These are phyloP conservation scores for Penicillium sclerotigenum DNA, from an alignment of 2,329 filamentous ascomycete genomes.

Conservation along the genomic window DNA sequence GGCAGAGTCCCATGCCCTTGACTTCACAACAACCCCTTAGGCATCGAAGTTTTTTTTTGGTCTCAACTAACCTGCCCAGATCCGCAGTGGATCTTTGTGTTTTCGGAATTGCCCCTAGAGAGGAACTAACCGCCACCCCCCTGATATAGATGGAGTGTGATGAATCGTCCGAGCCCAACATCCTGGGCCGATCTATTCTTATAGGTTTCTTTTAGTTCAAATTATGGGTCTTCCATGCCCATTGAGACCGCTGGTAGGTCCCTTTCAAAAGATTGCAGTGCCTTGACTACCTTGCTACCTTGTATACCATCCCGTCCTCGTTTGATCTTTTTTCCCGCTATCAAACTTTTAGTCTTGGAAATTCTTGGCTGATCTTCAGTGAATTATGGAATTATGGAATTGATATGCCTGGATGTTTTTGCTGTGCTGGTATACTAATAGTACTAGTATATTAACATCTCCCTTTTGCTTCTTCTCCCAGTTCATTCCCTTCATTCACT, in stretches of 20 bases:
- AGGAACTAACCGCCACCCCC: conserved; percentile 10
- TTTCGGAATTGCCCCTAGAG: background rate
- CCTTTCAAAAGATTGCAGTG: background rate
- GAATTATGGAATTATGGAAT: background rate
- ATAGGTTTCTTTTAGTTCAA: conserved; percentile 8
- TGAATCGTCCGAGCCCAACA: conserved; percentile 13
- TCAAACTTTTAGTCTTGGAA: conserved; percentile 14
- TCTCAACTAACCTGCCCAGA: conserved; percentile 8
- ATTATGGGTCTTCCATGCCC: conserved; percentile 16
- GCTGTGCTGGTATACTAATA: too few relatives aligned
- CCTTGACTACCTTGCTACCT: background rate
- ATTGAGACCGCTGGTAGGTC: conserved; percentile 18
- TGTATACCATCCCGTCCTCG: background rate
- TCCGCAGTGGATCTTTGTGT: conserved; percentile 11
- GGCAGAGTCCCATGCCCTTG: conserved; percentile 10
- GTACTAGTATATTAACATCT: conserved; percentile 1
- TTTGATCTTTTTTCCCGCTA: background rate
- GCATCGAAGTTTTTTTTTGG: conserved; percentile 22
- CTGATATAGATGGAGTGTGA: conserved; percentile 10
- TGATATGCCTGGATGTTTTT: conserved; percentile 2
- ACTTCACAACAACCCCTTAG: conserved; percentile 14
- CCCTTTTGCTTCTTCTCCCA: background rate
- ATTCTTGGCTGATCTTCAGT: conserved; percentile 19
- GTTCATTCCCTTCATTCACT: background rate
- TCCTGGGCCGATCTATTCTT: conserved; percentile 13